These are phyloP conservation scores for Endotrypanum monterogeii DNA, from an alignment of 208 protist genomes.

Conservation along the genomic window DNA sequence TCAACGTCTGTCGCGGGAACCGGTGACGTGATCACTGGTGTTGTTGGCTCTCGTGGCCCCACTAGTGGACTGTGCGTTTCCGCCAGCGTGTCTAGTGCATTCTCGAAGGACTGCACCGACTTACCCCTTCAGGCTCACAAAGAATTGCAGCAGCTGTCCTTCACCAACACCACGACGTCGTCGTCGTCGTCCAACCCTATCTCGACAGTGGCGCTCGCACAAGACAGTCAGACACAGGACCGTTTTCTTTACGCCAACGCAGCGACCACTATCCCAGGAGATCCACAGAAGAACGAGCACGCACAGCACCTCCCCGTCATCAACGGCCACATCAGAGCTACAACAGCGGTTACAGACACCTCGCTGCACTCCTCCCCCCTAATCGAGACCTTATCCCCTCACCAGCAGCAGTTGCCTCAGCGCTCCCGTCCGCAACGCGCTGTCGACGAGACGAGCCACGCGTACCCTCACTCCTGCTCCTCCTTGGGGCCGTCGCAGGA, in stretches of 20 bases:
- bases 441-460: conserved; percentile 10
- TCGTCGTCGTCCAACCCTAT: background rate
- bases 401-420: conserved; percentile 14
- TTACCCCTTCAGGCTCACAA: background rate
- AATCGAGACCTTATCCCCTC: conserved; percentile 21
- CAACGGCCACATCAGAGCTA: conserved; percentile 17
- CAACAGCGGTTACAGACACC: conserved; percentile 16
- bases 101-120: background rate
- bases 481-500: conserved; percentile 13
- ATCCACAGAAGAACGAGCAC: conserved; percentile 2
- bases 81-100: background rate
- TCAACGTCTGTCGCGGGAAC: background rate
- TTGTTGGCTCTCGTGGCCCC: background rate
- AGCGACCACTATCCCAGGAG: background rate
- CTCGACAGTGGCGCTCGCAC: conserved; percentile 1
- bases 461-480: background rate
- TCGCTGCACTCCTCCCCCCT: conserved; percentile 27
- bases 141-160: background rate
- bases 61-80: background rate
- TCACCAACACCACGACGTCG: background rate
- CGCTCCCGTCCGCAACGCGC: conserved; percentile 11
- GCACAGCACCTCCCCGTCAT: conserved; percentile 14
- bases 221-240: background rate
- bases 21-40: background rate
- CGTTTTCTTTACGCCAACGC: background rate